Conservation (phyloP, 345 rosid species). For the Melastoma malabathricum region DNA sequence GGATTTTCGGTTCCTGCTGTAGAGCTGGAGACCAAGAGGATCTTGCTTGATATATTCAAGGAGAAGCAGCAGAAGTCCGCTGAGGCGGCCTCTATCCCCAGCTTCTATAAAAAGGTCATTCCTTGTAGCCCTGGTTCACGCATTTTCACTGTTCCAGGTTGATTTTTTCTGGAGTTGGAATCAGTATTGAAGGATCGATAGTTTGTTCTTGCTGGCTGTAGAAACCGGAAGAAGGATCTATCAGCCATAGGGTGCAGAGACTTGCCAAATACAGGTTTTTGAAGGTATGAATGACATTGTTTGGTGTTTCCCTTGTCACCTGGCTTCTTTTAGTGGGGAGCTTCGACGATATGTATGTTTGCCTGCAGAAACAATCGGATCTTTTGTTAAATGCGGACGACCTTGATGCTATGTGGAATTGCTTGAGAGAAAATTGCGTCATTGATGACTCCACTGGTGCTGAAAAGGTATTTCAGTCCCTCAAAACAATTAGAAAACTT, state of each 20-base stretch:
- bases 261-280: constrained; percentile 90
- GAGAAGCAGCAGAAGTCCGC: constrained; percentile 90
- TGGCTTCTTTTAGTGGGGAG: too few relatives aligned
- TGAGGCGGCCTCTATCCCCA: constrained; percentile 80
- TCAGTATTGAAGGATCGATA: neutral
- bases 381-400: constrained; percentile 89
- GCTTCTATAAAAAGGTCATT: constrained; percentile 82
- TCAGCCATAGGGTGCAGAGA: constrained; percentile 84
- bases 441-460: constrained; percentile 98
- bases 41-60: constrained; percentile 94
- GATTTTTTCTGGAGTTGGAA: neutral
- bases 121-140: neutral
- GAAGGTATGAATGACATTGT: constrained; percentile 29
- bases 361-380: constrained; percentile 91
- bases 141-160: neutral
- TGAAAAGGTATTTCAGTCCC: constrained; percentile 53
- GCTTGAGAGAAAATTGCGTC: constrained; percentile 97
- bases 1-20: constrained; percentile 7
- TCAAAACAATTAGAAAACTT: too few relatives aligned
- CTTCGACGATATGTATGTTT: too few relatives aligned
- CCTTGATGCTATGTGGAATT: constrained; percentile 98
- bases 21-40: constrained; percentile 98
- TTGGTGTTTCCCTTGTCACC: too few relatives aligned
- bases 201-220: constrained; percentile 18
- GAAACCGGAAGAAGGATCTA: constrained; percentile 99